These are phyloP conservation scores for Taiozyma onychis DNA, from an alignment of 1,139 yeast genomes.

Conservation along the genomic window DNA sequence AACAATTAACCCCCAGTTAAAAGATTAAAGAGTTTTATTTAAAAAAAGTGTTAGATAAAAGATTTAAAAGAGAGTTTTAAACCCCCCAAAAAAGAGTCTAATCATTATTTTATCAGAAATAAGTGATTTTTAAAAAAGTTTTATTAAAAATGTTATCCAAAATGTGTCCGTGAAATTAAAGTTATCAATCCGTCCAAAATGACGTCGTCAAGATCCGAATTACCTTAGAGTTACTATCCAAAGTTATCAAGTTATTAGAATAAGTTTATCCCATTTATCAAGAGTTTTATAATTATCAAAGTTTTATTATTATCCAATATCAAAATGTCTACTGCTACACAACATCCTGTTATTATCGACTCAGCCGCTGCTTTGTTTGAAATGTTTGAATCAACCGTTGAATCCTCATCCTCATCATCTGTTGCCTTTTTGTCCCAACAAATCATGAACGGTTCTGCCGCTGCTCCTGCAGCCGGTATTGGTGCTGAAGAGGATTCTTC, in stretches of 20 bases:
- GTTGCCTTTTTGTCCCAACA: conserved; percentile 3
- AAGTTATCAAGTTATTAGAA: not conserved
- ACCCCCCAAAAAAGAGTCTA: conserved; percentile 1
- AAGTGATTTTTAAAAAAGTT: conserved; percentile 5
- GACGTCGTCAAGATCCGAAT: conserved; percentile 15
- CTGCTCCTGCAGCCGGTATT: not conserved
- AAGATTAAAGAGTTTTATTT: conserved; percentile 6
- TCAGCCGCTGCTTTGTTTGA: conserved; percentile 20
- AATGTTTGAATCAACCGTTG: conserved; percentile 19
- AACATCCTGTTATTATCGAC: conserved; percentile 2
- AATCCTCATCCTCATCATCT: conserved; percentile 5
- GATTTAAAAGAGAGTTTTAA: conserved; percentile 2
- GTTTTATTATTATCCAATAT: conserved; percentile 4
- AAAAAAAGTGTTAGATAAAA: conserved; percentile 2
- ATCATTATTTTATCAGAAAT: conserved; percentile 6
- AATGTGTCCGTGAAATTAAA: conserved; percentile 21
- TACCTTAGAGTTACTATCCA: conserved; percentile 1
- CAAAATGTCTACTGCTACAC: conserved; percentile 9
- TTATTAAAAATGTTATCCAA: conserved; percentile 8
- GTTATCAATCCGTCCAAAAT: conserved; percentile 20
- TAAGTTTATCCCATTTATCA: not conserved
- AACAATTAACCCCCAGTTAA: conserved; percentile 5
- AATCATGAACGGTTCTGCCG: not conserved
- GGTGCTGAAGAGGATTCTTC: conserved; percentile 5
- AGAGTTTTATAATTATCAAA: conserved; percentile 1